phyloP scores from a whole-genome alignment of 371 early-diverging fungal species.

The Circinella umbellata region DNA sequence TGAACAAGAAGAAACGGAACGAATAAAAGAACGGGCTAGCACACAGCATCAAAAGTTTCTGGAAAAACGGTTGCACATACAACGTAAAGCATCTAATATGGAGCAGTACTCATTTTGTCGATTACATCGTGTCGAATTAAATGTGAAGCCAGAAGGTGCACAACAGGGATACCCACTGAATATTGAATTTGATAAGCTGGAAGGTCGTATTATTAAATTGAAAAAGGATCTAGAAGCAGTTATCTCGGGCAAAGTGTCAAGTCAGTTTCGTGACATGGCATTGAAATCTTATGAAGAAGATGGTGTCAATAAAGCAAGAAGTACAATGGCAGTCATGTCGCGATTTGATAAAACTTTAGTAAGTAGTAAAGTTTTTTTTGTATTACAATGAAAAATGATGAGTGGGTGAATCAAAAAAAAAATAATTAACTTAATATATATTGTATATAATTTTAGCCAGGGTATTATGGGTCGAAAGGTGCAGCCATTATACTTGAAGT shows the following conservation, averaged over 20 bases:
- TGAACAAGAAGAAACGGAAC: constrained; percentile 12
- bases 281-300: constrained; percentile 42
- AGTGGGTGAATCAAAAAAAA: too few relatives aligned
- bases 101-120: constrained; percentile 52
- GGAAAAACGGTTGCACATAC: constrained; percentile 7
- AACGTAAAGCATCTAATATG: constrained; percentile 19
- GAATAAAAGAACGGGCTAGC: constrained; percentile 3
- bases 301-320: constrained; percentile 54
- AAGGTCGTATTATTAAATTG: constrained; percentile 32
- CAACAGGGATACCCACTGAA: constrained; percentile 40
- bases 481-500: constrained; percentile 44
- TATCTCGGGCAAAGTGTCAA: constrained; percentile 31
- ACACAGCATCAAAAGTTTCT: constrained; percentile 14
- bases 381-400: not conserved
- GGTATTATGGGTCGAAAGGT: constrained; percentile 68
- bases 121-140: constrained; percentile 51
- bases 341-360: constrained; percentile 47
- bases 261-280: constrained; percentile 40
- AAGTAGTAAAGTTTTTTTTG: not conserved
- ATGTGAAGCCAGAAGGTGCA: constrained; percentile 47
- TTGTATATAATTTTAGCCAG: constrained; percentile 43
- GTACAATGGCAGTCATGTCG: constrained; percentile 41
- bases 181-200: constrained; percentile 47
- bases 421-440: not conserved
- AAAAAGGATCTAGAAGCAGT: constrained; percentile 39